Evolutionary conservation across 768 basidiomycete genomes (phyloP).

Genomic region (Lactifluus pinguis): DNA sequence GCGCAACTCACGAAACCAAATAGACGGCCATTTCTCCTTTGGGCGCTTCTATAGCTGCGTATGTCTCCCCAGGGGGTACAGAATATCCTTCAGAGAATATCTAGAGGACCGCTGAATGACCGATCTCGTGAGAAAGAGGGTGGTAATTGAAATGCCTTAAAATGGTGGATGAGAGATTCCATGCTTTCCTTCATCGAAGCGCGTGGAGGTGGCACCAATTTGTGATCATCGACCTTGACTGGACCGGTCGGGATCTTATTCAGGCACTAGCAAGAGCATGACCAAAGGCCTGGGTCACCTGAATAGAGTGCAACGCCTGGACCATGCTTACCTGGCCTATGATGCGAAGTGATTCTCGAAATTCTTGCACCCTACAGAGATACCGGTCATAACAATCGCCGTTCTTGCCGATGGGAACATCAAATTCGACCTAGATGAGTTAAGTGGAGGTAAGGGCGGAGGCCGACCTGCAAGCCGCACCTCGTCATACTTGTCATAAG

Average conservation of each 20-base stretch:
- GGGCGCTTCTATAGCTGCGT: conserved; percentile 95
- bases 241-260: conserved; percentile 96
- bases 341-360: conserved; percentile 89
- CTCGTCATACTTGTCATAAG: conserved; percentile 96
- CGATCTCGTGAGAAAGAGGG: neutral
- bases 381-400: conserved; percentile 99
- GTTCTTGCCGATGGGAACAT: conserved; percentile 91
- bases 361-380: conserved; percentile 95
- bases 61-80: conserved; percentile 93
- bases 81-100: conserved; percentile 95
- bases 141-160: conserved; percentile 52
- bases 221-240: conserved; percentile 94
- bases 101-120: conserved; percentile 31
- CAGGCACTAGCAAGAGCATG: conserved; percentile 53
- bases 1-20: conserved; percentile 72
- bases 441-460: conserved; percentile 12
- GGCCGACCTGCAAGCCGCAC: conserved; percentile 26
- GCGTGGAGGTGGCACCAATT: conserved; percentile 91
- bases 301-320: neutral
- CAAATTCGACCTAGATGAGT: conserved; percentile 74
- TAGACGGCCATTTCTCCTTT: conserved; percentile 99
- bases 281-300: neutral
- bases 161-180: conserved; percentile 97
- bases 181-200: conserved; percentile 99
- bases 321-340: conserved; percentile 52